These are phyloP conservation scores for Sambucus nigra DNA, from an alignment of 129 eudicot species.

Conservation along the genomic window DNA sequence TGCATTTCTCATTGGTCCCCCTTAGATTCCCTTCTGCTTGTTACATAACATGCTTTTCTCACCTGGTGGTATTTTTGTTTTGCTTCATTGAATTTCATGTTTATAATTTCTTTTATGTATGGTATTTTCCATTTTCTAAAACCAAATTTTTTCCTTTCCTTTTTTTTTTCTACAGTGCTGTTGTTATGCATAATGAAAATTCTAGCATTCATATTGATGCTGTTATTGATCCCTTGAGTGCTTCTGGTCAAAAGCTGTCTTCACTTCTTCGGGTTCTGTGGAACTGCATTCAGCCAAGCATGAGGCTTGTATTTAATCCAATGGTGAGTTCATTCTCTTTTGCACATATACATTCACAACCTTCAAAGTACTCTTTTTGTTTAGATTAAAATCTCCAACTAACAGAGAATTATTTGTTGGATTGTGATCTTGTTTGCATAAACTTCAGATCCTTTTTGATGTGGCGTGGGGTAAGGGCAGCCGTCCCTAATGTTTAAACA, in stretches of 20 bases:
- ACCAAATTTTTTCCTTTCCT: neutral
- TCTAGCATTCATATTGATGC: constrained; percentile 87
- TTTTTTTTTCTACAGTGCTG: constrained; percentile 51
- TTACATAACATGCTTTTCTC: neutral
- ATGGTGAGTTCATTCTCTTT: constrained; percentile 44
- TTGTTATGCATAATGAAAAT: constrained; percentile 42
- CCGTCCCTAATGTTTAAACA: no score
- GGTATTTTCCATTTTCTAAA: no score
- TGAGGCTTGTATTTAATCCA: constrained; percentile 88
- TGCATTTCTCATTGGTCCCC: neutral
- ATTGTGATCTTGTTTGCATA: no score
- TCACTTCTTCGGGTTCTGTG: constrained; percentile 63
- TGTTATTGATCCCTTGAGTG: constrained; percentile 89
- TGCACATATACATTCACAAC: neutral
- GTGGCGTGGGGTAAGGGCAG: no score
- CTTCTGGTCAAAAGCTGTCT: constrained; percentile 86
- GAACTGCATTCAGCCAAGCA: constrained; percentile 80
- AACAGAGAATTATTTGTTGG: neutral
- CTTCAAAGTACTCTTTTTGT: neutral
- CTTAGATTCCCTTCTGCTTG: neutral
- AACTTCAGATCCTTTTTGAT: no score
- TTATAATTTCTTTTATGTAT: neutral
- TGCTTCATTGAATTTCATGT: neutral
- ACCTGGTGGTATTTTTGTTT: neutral
- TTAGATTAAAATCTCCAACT: neutral